These are phyloP conservation scores for Mycena chlorophos DNA, from an alignment of 768 basidiomycete species.

Conservation along the genomic window DNA sequence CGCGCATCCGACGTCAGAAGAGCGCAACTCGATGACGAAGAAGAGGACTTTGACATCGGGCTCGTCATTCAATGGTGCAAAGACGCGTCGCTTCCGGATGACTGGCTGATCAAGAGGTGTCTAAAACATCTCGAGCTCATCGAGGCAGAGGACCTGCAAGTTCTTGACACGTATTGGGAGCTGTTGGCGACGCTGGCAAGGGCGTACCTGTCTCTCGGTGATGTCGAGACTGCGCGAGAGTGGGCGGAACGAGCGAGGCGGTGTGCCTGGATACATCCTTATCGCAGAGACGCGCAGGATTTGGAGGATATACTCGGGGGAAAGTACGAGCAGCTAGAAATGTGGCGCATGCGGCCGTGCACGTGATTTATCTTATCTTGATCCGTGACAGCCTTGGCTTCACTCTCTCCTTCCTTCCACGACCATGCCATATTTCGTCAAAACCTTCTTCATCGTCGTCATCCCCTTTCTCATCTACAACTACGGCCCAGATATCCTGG, in stretches of 20 bases:
- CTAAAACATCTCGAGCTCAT: background rate
- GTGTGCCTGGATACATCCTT: background rate
- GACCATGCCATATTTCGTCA: too few relatives aligned
- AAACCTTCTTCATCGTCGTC: too few relatives aligned
- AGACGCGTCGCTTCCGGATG: background rate
- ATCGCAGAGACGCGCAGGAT: too few relatives aligned
- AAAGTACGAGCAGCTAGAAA: too few relatives aligned
- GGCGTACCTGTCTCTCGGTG: background rate
- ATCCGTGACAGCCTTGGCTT: too few relatives aligned
- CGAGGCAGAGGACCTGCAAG: background rate
- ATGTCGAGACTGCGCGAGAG: background rate
- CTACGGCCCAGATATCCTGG: too few relatives aligned
- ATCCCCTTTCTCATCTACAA: too few relatives aligned
- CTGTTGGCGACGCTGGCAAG: background rate
- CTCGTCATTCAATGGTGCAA: background rate
- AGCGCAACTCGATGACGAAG: conserved; percentile 1
- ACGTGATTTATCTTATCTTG: too few relatives aligned
- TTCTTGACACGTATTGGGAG: background rate
- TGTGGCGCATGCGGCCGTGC: too few relatives aligned
- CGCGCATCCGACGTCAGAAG: conserved; percentile 9
- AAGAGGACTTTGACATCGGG: background rate
- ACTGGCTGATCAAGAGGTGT: background rate
- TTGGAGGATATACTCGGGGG: too few relatives aligned
- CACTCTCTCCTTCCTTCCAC: too few relatives aligned
- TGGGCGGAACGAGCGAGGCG: background rate